Evolutionary conservation across 768 basidiomycete species (phyloP).

Genomic region (Leccinum longicurvipes): DNA sequence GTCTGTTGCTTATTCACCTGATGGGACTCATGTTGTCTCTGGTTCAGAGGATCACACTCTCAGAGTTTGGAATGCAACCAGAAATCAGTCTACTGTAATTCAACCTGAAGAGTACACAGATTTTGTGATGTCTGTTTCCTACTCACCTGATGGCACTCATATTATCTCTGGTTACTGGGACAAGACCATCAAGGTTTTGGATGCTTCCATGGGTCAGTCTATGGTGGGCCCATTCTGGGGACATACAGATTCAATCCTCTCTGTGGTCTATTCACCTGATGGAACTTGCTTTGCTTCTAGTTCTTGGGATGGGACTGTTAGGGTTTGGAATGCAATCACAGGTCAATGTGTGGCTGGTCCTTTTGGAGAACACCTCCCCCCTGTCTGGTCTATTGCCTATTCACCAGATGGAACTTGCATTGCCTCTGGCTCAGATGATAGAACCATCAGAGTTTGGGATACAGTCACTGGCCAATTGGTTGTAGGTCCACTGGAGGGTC

Average conservation of each 20-base stretch:
- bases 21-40: neutral
- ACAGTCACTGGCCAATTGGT: neutral
- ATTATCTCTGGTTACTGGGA: neutral
- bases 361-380: neutral
- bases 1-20: neutral
- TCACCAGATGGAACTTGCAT: neutral
- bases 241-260: neutral
- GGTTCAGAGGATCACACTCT: neutral
- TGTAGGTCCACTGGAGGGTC: neutral
- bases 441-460: neutral
- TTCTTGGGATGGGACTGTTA: neutral
- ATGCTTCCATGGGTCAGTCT: neutral
- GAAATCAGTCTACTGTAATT: slow-evolving; percentile 8
- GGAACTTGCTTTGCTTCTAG: neutral
- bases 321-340: neutral
- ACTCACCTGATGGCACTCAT: neutral
- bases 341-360: neutral
- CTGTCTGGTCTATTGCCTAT: neutral
- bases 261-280: neutral
- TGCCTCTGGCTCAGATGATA: neutral
- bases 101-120: neutral
- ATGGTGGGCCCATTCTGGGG: neutral
- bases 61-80: slow-evolving; percentile 16
- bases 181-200: neutral
- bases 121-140: neutral